Evolutionary conservation across 768 basidiomycete genomes (phyloP), one percentile per base, ranked within the genome.

Genomic region (Hericium rajendrae): DNA sequence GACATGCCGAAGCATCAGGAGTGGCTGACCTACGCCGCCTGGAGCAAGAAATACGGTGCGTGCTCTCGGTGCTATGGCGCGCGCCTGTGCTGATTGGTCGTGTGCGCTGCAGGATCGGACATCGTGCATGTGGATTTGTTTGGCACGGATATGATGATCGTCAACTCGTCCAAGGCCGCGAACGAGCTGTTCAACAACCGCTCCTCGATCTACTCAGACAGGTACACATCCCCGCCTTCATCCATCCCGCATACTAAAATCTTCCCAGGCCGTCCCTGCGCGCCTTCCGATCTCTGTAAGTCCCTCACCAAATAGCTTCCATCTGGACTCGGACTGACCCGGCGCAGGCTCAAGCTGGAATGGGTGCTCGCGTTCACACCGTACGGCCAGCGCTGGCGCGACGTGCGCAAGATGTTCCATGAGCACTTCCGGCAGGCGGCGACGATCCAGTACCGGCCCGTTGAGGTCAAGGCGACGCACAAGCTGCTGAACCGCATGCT

Each of bases 131-230:
- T 49, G 32, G 32, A 56, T 20, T 13, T 49, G 26, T 37, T 56
- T 16, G 55, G 55, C 6, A 46, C 55, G 18, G 46, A 56, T n/a
- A 18, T 56, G 18, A 26, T 9, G 53, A 15, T 24, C 20, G 66
- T 84, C 38, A 81, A 76, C 66, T 75, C 73, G 55, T 60, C 38
- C 20, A 57, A 51, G 38, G 56, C 53, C 3, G 57, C 53, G 18
- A 49, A 58, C 20, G 57, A 58, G 32, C 37, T 58, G 11, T 50
- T 58, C 20, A 53, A 58, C 20, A 58, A 54, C 22, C 57, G 57
- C 2, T 54, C 53, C 8, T 54, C 53, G 22, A 40, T 51, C 12
- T 58, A 58, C 24, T 54, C 53, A 2, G 57, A 57, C 38, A 53
- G 57, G 57, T 38, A 18, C n/a, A 52, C 22, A 22, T 3, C 5